phyloP scores from a whole-genome alignment of 163 green algal genomes.

The Scenedesmus sp. region DNA sequence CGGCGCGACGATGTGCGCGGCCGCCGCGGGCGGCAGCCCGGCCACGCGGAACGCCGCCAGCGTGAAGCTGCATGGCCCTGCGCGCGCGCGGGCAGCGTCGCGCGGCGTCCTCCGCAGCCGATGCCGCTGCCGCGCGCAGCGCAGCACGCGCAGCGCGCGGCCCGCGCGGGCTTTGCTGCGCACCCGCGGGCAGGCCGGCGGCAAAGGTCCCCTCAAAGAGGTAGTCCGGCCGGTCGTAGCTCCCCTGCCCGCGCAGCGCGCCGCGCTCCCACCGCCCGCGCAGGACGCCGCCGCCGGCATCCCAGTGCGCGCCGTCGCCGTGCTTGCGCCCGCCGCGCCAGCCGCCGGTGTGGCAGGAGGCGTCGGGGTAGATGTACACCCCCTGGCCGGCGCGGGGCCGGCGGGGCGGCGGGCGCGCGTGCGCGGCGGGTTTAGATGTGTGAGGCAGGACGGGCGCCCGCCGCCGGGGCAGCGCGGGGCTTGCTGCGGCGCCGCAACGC shows the following conservation, averaged over 20 bases:
- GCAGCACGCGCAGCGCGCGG: conserved; percentile 6
- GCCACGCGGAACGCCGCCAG: conserved; percentile 47
- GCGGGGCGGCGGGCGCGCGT: no score
- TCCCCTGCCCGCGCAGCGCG: conserved; percentile 58
- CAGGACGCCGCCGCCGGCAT: conserved; percentile 70
- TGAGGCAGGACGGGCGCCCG: no score
- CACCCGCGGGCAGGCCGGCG: conserved; percentile 58
- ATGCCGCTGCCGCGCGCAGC: no score
- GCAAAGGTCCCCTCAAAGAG: conserved; percentile 67
- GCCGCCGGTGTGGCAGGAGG: conserved; percentile 66
- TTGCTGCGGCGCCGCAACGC: no score
- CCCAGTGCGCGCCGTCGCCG: conserved; percentile 72
- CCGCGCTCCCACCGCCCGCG: conserved; percentile 66
- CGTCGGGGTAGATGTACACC: conserved; percentile 73
- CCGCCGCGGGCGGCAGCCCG: conserved; percentile 61
- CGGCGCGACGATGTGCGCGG: conserved; percentile 58
- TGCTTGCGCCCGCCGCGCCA: conserved; percentile 72
- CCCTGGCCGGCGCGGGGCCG: no score
- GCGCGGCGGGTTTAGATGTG: no score
- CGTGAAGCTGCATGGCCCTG: conserved; percentile 67
- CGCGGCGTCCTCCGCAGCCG: no score
- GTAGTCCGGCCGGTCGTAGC: conserved; percentile 69
- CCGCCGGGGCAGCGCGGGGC: no score
- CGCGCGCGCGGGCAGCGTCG: neutral
- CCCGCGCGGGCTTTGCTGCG: conserved; percentile 19